Evolutionary conservation across 495 filamentous ascomycete genomes (phyloP).

Genomic region (Staphylotrichum longicolle): DNA sequence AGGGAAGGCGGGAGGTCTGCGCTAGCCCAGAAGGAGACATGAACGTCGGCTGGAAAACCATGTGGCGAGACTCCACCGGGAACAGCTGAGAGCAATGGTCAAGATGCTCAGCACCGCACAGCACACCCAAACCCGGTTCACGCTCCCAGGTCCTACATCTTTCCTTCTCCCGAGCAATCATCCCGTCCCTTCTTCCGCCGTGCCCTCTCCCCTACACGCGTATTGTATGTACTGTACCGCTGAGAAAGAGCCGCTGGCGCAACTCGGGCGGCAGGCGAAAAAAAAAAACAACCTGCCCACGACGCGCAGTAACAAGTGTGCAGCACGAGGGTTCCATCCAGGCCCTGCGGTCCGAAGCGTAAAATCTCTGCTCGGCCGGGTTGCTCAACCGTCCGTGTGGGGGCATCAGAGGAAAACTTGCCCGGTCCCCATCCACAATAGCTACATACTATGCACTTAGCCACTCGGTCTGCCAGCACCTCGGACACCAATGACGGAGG

Average conservation of each 20-base stretch:
- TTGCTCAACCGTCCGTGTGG: conserved; percentile 2
- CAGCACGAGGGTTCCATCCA: conserved; percentile 26
- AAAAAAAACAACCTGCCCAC: no score
- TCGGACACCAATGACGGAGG: no score
- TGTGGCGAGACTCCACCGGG: no score
- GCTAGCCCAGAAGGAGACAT: background rate
- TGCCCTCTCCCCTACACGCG: background rate
- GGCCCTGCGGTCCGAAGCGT: conserved; percentile 32
- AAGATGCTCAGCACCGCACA: background rate
- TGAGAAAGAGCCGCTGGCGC: background rate
- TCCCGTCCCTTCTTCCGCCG: background rate
- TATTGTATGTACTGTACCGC: background rate
- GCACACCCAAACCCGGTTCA: conserved; percentile 1
- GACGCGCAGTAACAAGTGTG: no score
- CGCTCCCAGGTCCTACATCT: background rate
- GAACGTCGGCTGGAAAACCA: no score
- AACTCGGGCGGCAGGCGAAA: background rate
- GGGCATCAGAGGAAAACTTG: no score
- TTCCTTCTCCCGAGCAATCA: background rate
- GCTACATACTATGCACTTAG: no score
- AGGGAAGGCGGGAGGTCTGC: background rate
- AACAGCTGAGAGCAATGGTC: no score
- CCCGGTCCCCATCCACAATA: no score
- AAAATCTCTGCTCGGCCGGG: conserved; percentile 7
- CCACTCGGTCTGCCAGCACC: no score